Evolutionary conservation across 164 flowering plant species (phyloP).

Genomic region (Amborella trichopoda): DNA sequence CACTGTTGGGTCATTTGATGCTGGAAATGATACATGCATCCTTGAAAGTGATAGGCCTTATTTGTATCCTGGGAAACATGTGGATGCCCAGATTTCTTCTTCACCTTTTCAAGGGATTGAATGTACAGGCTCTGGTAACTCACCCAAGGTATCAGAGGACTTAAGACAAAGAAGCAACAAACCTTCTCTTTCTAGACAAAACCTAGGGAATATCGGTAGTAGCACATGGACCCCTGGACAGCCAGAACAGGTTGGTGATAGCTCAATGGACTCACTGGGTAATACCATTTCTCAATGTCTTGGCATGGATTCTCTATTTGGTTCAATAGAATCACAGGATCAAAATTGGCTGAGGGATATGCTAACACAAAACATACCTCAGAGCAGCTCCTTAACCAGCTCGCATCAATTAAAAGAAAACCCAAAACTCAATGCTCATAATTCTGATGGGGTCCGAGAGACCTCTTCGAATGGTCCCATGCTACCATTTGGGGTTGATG

Average conservation of each 20-base stretch:
- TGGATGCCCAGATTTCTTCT: conserved; percentile 7
- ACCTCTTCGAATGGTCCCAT: conserved; percentile 9
- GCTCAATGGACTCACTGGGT: conserved; percentile 4
- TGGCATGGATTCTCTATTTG: conserved; percentile 14
- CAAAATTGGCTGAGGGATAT: conserved; percentile 1
- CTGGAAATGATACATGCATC: not conserved
- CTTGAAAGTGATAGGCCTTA: too few species aligned
- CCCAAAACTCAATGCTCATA: not conserved
- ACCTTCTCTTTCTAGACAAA: conserved; percentile 9
- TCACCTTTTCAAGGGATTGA: conserved; percentile 8
- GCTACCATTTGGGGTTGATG: conserved; percentile 14
- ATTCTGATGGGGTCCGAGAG: conserved; percentile 11
- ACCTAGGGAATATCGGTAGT: conserved; percentile 16
- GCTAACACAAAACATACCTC: conserved; percentile 2
- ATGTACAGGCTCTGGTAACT: conserved; percentile 9
- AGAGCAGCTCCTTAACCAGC: not conserved
- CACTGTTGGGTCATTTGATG: conserved; percentile 4
- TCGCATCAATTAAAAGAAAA: not conserved
- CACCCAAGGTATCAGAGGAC: conserved; percentile 10
- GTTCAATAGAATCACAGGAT: conserved; percentile 8
- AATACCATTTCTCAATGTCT: conserved; percentile 15
- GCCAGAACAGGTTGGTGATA: conserved; percentile 16
- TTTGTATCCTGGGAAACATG: conserved; percentile 9
- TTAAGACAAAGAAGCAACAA: conserved; percentile 5
- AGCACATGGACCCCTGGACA: conserved; percentile 26